Percentiles rank a stretch among this genome's conserved stretches.
Conservation (phyloP, 2,329 filamentous ascomycete species). For the Fusarium chuoi region DNA sequence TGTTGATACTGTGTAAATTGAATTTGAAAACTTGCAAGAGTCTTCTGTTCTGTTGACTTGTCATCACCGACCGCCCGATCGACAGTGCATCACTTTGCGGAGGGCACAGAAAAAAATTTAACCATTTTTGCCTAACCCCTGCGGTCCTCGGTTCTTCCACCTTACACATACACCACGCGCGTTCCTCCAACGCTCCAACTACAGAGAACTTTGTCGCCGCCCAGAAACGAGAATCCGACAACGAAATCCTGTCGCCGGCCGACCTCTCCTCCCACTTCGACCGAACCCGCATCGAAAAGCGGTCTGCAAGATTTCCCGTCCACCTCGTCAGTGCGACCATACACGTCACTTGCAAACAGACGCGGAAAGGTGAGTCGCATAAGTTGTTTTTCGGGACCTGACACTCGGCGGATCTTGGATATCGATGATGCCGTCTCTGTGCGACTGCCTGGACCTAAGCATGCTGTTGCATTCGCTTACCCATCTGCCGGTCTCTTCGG, state of each 20-base stretch:
- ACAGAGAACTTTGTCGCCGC: constrained; percentile 16
- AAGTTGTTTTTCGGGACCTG: constrained; percentile 8
- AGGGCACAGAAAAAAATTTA: constrained; percentile 26
- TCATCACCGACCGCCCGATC: constrained; percentile 20
- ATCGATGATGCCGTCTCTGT: constrained; percentile 3
- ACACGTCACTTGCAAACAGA: constrained; percentile 40
- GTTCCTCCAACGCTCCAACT: constrained; percentile 5
- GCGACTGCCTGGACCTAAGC: constrained; percentile 1
- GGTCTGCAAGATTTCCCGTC: constrained; percentile 22
- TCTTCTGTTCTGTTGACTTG: constrained; percentile 13
- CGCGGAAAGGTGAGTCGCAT: constrained; percentile 37
- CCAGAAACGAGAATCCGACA: constrained; percentile 13
- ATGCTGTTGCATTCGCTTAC: constrained; percentile 14
- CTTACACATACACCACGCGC: constrained; percentile 13
- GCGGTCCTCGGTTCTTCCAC: constrained; percentile 20
- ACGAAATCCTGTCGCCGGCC: constrained; percentile 41
- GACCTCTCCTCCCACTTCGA: constrained; percentile 33
- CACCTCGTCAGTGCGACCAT: constrained; percentile 28
- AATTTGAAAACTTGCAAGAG: constrained; percentile 11
- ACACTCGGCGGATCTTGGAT: constrained; percentile 24
- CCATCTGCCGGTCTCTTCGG: constrained; percentile 13
- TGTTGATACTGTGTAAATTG: constrained; percentile 24
- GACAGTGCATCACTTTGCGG: constrained; percentile 24
- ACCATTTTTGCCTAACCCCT: constrained; percentile 23
- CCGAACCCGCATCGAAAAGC: constrained; percentile 21